Evolutionary conservation across 2,329 filamentous ascomycete genomes (phyloP), one percentile per base, ranked within the genome.

Genomic region (Furcasterigmium sp.): DNA sequence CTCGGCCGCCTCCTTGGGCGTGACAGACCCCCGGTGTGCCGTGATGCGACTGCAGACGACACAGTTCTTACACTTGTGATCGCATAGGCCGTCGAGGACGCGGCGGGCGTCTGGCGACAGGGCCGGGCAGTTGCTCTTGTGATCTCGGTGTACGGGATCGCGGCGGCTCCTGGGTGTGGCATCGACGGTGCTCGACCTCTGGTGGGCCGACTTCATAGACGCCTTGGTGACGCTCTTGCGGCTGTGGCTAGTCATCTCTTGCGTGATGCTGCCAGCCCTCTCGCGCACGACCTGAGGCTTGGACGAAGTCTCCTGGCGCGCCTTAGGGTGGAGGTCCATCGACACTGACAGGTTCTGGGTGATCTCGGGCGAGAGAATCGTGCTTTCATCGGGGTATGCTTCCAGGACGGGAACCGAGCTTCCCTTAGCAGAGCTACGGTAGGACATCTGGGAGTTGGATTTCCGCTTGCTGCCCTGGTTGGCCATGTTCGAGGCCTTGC

Each of bases 51-150:
- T 67, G 61, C 78, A 82, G 14, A 81, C 69, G 32, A 70, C 72
- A 59, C 78, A 82, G 59, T 80, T 79, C 43, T 64, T 61, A 50
- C 72, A 75, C 46, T 72, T 72, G 53, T 81, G 78, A 43, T 71
- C 67, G 51, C 73, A 77, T 20, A 80, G 65, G 36, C 61, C 62
- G 46, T 80, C 71, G 15, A 80, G 65, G 28, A 80, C 69, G 43
- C 67, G 70, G 30, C 70, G 72, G 41, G 76, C 76, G 44, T 74
- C 68, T 32, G 59, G 61, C 10, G 76, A 78, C 11, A 81, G 67
- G 2, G 65, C 62, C n/a, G 70, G 68, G 49, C 70, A 67, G 56
- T 49, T 47, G 39, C 45, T 30, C 32, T 35, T 35, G 32, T n/a
- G 32, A 17, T 35, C 32, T n/a, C 32, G 32, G n/a, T 17, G n/a